Conservation (phyloP, 1,284 basidiomycete species). For the Exobasidium rhododendri region DNA sequence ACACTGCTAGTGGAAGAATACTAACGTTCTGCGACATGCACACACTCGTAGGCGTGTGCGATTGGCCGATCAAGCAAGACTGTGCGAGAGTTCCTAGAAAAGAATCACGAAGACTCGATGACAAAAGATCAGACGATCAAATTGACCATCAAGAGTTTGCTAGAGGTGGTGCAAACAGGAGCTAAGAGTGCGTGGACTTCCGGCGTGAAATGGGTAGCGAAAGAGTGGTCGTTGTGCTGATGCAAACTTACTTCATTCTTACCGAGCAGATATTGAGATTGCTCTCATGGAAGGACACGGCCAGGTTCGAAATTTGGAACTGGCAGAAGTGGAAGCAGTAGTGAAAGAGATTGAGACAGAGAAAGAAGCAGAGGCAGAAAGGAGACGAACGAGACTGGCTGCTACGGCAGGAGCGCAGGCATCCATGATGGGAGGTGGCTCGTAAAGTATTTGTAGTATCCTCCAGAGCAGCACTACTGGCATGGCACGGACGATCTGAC, state of each 20-base stretch:
- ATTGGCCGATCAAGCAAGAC: slow-evolving; percentile 98
- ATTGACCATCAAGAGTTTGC: slow-evolving; percentile 86
- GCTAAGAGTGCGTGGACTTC: slow-evolving; percentile 67
- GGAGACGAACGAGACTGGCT: slow-evolving; percentile 48
- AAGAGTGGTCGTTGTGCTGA: neutral
- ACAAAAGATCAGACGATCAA: slow-evolving; percentile 86
- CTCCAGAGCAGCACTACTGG: too few species aligned
- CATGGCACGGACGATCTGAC: too few species aligned
- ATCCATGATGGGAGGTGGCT: slow-evolving; percentile 29
- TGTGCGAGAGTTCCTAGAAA: slow-evolving; percentile 96
- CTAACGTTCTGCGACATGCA: too few species aligned
- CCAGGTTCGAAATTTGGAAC: slow-evolving; percentile 43
- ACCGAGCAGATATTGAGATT: slow-evolving; percentile 45
- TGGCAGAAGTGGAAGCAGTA: slow-evolving; percentile 49
- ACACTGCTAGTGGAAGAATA: too few species aligned
- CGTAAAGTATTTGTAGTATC: neutral
- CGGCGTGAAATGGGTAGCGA: too few species aligned
- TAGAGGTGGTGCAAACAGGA: slow-evolving; percentile 98
- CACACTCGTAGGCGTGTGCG: slow-evolving; percentile 94
- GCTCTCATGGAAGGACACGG: slow-evolving; percentile 50
- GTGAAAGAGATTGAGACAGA: slow-evolving; percentile 50
- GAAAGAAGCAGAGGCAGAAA: slow-evolving; percentile 52
- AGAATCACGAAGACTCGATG: slow-evolving; percentile 92
- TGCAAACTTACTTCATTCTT: slow-evolving; percentile 3
- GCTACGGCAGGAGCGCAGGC: slow-evolving; percentile 51